These are phyloP conservation scores for Beta vulgaris DNA, from an alignment of 148 eudicot genomes.

Conservation along the genomic window DNA sequence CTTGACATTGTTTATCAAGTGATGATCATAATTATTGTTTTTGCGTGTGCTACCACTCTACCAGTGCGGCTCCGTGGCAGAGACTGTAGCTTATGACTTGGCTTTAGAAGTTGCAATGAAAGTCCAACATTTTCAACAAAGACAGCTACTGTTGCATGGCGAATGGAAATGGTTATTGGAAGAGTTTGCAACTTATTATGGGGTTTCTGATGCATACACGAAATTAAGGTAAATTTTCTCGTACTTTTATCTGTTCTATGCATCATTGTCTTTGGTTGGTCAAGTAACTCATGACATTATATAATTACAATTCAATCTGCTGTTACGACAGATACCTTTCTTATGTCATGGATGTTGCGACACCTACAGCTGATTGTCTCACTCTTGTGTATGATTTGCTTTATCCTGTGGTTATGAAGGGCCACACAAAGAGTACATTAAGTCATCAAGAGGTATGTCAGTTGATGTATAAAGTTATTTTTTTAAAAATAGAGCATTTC, in stretches of 20 bases:
- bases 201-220: constrained; percentile 91
- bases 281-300: background rate
- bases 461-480: constrained; percentile 10
- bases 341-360: constrained; percentile 94
- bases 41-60: constrained; percentile 38
- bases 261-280: background rate
- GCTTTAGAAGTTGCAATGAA: constrained; percentile 94
- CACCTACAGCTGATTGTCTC: constrained; percentile 97
- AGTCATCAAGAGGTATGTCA: constrained; percentile 92
- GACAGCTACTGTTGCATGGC: constrained; percentile 72
- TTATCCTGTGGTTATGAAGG: constrained; percentile 76
- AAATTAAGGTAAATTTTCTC: constrained; percentile 65
- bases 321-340: constrained; percentile 70
- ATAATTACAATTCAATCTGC: background rate
- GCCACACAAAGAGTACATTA: constrained; percentile 54
- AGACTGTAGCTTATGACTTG: constrained; percentile 90
- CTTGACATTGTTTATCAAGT: background rate
- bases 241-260: background rate
- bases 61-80: constrained; percentile 90
- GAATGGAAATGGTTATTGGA: constrained; percentile 89
- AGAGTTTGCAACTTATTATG: constrained; percentile 86
- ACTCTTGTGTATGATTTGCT: constrained; percentile 67
- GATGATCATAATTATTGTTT: constrained; percentile 11
- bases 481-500: background rate
- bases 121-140: constrained; percentile 84